phyloP scores from a whole-genome alignment of 1,284 basidiomycete genomes.

The Wallemia ichthyophaga region DNA sequence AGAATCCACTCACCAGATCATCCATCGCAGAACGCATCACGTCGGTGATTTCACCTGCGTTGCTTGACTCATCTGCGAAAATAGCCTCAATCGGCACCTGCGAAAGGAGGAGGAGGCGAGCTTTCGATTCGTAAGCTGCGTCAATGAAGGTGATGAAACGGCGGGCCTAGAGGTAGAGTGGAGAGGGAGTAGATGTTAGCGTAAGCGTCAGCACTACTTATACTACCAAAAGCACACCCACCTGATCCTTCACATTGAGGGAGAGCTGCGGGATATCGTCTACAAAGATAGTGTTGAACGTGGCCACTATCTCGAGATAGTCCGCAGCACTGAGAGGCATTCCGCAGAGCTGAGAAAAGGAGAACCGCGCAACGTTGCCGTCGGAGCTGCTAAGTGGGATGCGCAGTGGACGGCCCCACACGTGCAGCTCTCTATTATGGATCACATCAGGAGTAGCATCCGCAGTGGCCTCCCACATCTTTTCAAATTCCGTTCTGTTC shows the following conservation, averaged over 20 bases:
- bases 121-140: slow-evolving; percentile 29
- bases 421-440: slow-evolving; percentile 32
- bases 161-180: slow-evolving; percentile 46
- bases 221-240: slow-evolving; percentile 13
- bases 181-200: no score
- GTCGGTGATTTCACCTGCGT: slow-evolving; percentile 26
- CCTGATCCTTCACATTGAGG: slow-evolving; percentile 58
- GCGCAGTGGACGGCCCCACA: slow-evolving; percentile 60
- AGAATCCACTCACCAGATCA: slow-evolving; percentile 31
- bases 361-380: slow-evolving; percentile 50
- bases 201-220: neutral
- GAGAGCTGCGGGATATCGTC: slow-evolving; percentile 49
- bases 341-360: slow-evolving; percentile 64
- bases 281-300: slow-evolving; percentile 65
- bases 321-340: slow-evolving; percentile 74
- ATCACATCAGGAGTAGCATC: slow-evolving; percentile 31
- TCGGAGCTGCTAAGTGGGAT: slow-evolving; percentile 64
- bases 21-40: slow-evolving; percentile 65
- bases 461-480: slow-evolving; percentile 51
- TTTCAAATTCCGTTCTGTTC: slow-evolving; percentile 38
- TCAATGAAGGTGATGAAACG: slow-evolving; percentile 96
- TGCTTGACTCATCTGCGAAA: slow-evolving; percentile 36
- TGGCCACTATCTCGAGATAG: slow-evolving; percentile 73
- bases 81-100: slow-evolving; percentile 64
- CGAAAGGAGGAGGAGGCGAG: slow-evolving; percentile 62